These are phyloP conservation scores for Echium plantagineum DNA, from an alignment of 257 asterid species.

Conservation along the genomic window DNA sequence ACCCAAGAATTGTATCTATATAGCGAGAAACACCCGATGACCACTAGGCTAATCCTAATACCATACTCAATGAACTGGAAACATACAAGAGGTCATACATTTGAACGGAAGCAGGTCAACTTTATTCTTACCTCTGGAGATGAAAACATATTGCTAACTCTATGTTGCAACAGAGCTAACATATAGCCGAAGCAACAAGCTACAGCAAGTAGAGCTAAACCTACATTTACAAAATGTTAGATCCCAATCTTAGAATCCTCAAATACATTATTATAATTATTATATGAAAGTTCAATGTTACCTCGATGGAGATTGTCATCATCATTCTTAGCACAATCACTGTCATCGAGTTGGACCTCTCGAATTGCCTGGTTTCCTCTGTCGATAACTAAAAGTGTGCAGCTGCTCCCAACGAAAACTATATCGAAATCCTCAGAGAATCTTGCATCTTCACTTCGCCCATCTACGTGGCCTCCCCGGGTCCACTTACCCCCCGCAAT, in stretches of 20 bases:
- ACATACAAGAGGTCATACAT: neutral
- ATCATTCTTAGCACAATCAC: slow-evolving; percentile 58
- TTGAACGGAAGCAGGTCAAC: slow-evolving; percentile 16
- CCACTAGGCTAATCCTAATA: too few relatives aligned
- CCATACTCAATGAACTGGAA: too few relatives aligned
- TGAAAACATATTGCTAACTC: slow-evolving; percentile 42
- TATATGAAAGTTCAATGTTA: slow-evolving; percentile 4
- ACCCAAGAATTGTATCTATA: too few relatives aligned
- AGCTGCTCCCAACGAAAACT: slow-evolving; percentile 60
- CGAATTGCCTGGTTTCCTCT: slow-evolving; percentile 91
- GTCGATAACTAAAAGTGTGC: slow-evolving; percentile 77
- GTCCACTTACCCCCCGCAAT: slow-evolving; percentile 79
- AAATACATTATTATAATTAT: slow-evolving; percentile 5
- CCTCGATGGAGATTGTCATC: slow-evolving; percentile 62
- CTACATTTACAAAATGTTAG: slow-evolving; percentile 27
- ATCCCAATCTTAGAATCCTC: neutral
- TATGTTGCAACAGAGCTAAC: slow-evolving; percentile 71
- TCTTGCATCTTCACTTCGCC: slow-evolving; percentile 89
- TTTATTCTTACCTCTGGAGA: slow-evolving; percentile 40
- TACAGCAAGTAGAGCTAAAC: slow-evolving; percentile 67
- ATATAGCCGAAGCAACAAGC: slow-evolving; percentile 83
- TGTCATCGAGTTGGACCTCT: slow-evolving; percentile 72
- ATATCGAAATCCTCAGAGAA: slow-evolving; percentile 82
- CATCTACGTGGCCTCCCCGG: slow-evolving; percentile 74
- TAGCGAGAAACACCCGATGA: too few relatives aligned